Conservation (phyloP, 2,329 filamentous ascomycete genomes). For the Microsporum audouinii region DNA sequence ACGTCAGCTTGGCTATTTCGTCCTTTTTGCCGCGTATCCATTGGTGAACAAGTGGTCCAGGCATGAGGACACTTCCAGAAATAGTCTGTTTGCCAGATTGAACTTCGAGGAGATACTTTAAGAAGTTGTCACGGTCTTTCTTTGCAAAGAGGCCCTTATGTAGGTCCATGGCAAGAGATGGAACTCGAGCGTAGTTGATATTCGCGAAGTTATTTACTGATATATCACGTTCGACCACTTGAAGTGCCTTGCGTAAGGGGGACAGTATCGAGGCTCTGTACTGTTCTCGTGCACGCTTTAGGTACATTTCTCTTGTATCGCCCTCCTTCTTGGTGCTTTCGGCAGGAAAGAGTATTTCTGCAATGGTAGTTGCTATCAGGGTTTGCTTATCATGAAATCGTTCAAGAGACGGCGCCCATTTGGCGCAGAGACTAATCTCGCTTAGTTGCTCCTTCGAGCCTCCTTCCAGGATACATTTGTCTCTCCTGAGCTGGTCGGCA, state of each 20-base stretch:
- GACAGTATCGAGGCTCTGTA: constrained; percentile 43
- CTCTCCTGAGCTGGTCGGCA: constrained; percentile 42
- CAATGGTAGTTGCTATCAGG: constrained; percentile 45
- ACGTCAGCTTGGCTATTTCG: background rate
- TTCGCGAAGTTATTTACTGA: constrained; percentile 42
- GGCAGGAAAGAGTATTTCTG: constrained; percentile 42
- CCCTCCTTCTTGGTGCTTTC: constrained; percentile 24
- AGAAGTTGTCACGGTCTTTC: constrained; percentile 43
- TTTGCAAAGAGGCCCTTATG: constrained; percentile 40
- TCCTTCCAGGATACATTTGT: constrained; percentile 35
- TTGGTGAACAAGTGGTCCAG: constrained; percentile 39
- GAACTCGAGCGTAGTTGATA: constrained; percentile 48
- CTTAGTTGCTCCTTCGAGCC: constrained; percentile 32
- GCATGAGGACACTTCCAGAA: constrained; percentile 46
- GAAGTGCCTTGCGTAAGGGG: constrained; percentile 41
- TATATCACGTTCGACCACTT: constrained; percentile 41
- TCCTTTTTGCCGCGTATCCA: constrained; percentile 16
- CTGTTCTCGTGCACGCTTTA: constrained; percentile 43
- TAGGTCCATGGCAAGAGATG: constrained; percentile 46
- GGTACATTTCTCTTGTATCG: constrained; percentile 38
- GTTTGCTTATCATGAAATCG: constrained; percentile 50
- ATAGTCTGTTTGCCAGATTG: constrained; percentile 40
- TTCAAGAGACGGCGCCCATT: constrained; percentile 48
- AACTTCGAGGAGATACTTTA: constrained; percentile 40
- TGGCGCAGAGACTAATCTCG: constrained; percentile 45